These are phyloP conservation scores for Yarrowia sp. DNA, from an alignment of 805 yeast genomes.

Conservation along the genomic window DNA sequence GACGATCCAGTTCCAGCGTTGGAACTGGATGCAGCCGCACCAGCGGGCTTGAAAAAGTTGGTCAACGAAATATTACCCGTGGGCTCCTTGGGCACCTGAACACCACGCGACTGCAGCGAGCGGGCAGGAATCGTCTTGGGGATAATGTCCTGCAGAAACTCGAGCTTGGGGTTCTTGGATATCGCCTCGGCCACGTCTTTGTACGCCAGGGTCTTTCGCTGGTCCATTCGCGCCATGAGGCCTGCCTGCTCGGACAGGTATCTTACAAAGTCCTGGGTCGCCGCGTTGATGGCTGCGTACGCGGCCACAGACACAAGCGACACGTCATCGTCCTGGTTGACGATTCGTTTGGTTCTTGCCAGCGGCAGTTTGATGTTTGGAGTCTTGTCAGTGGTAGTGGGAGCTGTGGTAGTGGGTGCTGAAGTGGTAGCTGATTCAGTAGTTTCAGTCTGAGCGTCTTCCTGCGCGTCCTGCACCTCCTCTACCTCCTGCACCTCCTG, in stretches of 20 bases:
- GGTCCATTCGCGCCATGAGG: slow-evolving; percentile 58
- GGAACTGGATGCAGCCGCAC: background rate
- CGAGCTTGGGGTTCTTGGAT: slow-evolving; percentile 52
- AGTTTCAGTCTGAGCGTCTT: background rate
- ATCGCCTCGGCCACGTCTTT: slow-evolving; percentile 68
- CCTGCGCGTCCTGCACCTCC: background rate
- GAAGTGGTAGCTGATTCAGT: background rate
- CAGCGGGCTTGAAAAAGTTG: slow-evolving; percentile 13
- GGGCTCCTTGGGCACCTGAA: slow-evolving; percentile 19
- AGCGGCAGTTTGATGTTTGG: slow-evolving; percentile 47
- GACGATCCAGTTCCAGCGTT: background rate
- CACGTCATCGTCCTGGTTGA: slow-evolving; percentile 74
- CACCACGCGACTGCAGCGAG: background rate
- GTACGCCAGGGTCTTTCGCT: slow-evolving; percentile 66
- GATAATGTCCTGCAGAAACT: slow-evolving; percentile 45
- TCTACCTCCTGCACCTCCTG: background rate
- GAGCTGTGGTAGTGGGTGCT: background rate
- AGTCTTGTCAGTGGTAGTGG: background rate
- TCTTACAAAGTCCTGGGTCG: slow-evolving; percentile 66
- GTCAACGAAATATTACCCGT: slow-evolving; percentile 11
- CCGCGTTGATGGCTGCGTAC: slow-evolving; percentile 71
- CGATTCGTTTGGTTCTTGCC: slow-evolving; percentile 64
- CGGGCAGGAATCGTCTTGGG: slow-evolving; percentile 11
- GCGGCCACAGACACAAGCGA: slow-evolving; percentile 64
- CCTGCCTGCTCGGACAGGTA: slow-evolving; percentile 69